Evolutionary conservation across 495 filamentous ascomycete genomes (phyloP).

Genomic region (Neurospora sp.): DNA sequence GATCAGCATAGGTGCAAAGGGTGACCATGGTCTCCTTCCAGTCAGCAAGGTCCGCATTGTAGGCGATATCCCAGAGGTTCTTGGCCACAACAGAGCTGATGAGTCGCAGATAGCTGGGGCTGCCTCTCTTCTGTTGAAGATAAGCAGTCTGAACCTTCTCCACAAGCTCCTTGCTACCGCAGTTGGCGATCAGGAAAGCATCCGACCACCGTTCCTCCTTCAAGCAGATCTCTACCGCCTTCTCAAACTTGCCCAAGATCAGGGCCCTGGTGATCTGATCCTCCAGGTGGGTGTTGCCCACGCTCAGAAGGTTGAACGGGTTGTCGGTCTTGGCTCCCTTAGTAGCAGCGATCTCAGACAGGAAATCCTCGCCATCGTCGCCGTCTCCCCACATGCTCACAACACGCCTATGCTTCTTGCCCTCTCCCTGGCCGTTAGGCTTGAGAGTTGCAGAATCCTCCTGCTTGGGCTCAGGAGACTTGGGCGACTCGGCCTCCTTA

Average conservation of each 20-base stretch:
- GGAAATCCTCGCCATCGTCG: constrained; percentile 71
- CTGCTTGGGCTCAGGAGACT: constrained; percentile 22
- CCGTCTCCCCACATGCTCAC: constrained; percentile 44
- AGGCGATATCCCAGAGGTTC: constrained; percentile 95
- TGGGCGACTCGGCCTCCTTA: constrained; percentile 1
- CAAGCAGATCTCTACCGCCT: constrained; percentile 77
- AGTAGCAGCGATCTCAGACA: constrained; percentile 56
- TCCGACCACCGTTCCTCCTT: constrained; percentile 85
- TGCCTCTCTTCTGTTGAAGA: constrained; percentile 67
- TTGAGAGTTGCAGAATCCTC: constrained; percentile 28
- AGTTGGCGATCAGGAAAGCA: constrained; percentile 97
- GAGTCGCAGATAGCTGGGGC: constrained; percentile 85
- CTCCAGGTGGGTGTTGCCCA: constrained; percentile 70
- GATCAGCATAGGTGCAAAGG: constrained; percentile 87
- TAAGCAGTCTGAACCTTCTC: constrained; percentile 91
- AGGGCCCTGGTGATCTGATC: constrained; percentile 78
- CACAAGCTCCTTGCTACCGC: constrained; percentile 84
- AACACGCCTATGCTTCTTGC: constrained; percentile 31
- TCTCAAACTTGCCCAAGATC: constrained; percentile 82
- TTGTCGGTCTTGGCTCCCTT: constrained; percentile 43
- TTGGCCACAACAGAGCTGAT: constrained; percentile 88
- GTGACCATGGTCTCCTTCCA: constrained; percentile 98
- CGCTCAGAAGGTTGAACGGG: constrained; percentile 57
- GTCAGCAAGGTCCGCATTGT: constrained; percentile 83
- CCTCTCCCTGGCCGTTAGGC: constrained; percentile 19